phyloP scores from a whole-genome alignment of 1,139 yeast species.

The Taphrina wiesneri region DNA sequence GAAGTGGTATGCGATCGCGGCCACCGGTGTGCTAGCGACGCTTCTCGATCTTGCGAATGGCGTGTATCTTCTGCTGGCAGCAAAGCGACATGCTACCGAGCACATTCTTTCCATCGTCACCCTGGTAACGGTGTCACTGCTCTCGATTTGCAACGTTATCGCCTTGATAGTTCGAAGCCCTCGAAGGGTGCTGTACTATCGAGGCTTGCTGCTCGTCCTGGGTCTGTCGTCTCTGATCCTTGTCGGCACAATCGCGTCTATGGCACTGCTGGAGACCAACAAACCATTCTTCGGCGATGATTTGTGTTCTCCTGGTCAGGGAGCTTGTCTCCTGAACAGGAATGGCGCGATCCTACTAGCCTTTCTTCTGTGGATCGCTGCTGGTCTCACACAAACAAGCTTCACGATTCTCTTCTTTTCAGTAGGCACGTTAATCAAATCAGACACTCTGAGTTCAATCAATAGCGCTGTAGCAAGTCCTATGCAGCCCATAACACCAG shows the following conservation, averaged over 20 bases:
- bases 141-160: not conserved
- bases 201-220: not conserved
- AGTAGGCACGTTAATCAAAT: not conserved
- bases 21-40: conserved; percentile 3
- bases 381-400: conserved; percentile 7
- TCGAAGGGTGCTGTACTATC: not conserved
- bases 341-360: not conserved
- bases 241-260: not conserved
- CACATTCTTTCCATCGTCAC: not conserved
- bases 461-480: not conserved
- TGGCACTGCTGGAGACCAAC: not conserved
- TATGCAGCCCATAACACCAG: conserved; percentile 1
- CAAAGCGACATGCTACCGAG: not conserved
- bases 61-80: not conserved
- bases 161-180: not conserved
- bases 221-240: not conserved
- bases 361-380: conserved; percentile 15
- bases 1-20: not conserved
- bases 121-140: not conserved
- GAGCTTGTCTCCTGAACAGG: not conserved
- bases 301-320: not conserved
- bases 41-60: conserved; percentile 4
- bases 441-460: not conserved
- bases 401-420: not conserved
- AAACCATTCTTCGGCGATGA: not conserved